Percentiles rank a stretch among this genome's conserved stretches.
Conservation (phyloP, 345 rosid species). For the Gossypium bickii region DNA sequence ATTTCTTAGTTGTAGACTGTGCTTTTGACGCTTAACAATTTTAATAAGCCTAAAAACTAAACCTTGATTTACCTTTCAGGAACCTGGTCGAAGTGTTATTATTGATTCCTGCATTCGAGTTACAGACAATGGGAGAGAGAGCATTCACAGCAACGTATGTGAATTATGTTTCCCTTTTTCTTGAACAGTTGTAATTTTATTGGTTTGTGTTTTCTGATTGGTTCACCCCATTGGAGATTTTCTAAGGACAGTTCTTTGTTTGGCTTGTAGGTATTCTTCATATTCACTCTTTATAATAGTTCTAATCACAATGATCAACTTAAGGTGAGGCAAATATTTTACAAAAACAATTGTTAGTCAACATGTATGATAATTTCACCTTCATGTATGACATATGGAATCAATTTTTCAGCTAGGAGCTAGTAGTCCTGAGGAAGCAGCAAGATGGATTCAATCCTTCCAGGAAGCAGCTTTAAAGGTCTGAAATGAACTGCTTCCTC, state of each 20-base stretch:
- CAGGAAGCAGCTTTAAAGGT: slow-evolving; percentile 85
- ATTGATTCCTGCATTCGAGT: slow-evolving; percentile 89
- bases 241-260: slow-evolving; percentile 11
- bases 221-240: slow-evolving; percentile 1
- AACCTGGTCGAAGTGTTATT: slow-evolving; percentile 68
- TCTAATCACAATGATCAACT: slow-evolving; percentile 89
- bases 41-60: slow-evolving; percentile 1
- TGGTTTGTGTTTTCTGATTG: slow-evolving; percentile 11
- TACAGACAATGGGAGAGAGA: slow-evolving; percentile 89
- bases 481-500: slow-evolving; percentile 11
- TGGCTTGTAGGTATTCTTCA: slow-evolving; percentile 70
- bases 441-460: slow-evolving; percentile 82
- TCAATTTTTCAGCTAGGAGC: slow-evolving; percentile 71
- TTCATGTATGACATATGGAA: slow-evolving; percentile 26
- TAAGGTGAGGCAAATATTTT: slow-evolving; percentile 56
- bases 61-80: slow-evolving; percentile 35
- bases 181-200: background rate
- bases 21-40: background rate
- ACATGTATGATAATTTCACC: background rate
- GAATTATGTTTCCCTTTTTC: slow-evolving; percentile 1
- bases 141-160: slow-evolving; percentile 80
- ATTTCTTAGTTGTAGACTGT: background rate
- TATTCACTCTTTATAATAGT: slow-evolving; percentile 77
- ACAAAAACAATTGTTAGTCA: slow-evolving; percentile 6
- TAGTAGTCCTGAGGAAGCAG: slow-evolving; percentile 92